Conservation (phyloP, 805 yeast genomes). For the Myxozyma neotropica region DNA sequence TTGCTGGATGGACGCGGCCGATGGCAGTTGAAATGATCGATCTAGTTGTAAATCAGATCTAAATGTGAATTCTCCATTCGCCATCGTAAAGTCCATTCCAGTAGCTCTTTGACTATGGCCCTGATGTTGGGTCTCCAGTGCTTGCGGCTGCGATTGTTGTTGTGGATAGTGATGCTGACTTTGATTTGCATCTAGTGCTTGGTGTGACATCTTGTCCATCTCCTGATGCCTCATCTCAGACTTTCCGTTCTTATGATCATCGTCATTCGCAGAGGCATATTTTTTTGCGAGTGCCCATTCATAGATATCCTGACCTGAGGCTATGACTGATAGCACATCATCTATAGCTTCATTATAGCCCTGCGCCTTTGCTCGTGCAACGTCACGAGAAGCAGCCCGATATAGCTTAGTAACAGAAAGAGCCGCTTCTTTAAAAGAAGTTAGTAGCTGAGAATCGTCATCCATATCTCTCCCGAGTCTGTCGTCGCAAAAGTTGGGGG, state of each 20-base stretch:
- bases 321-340: slow-evolving; percentile 48
- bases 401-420: slow-evolving; percentile 69
- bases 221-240: neutral
- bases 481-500: neutral
- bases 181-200: neutral
- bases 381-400: slow-evolving; percentile 59
- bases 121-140: neutral
- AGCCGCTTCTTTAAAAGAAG: slow-evolving; percentile 72
- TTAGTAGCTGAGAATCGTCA: slow-evolving; percentile 56
- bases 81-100: slow-evolving; percentile 14
- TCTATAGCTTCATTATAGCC: slow-evolving; percentile 67
- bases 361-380: slow-evolving; percentile 50
- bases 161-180: neutral
- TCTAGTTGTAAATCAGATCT: slow-evolving; percentile 29
- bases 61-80: slow-evolving; percentile 22
- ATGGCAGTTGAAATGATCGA: slow-evolving; percentile 23
- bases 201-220: neutral
- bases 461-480: slow-evolving; percentile 35
- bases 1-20: slow-evolving; percentile 15
- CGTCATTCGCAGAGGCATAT: slow-evolving; percentile 12
- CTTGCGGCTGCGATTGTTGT: neutral
- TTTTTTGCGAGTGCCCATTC: slow-evolving; percentile 33
- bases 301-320: slow-evolving; percentile 32
- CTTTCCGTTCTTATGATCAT: neutral
- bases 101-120: neutral